Evolutionary conservation across 78 protist species (phyloP).

Genomic region (Cavenderia fasciculata): DNA sequence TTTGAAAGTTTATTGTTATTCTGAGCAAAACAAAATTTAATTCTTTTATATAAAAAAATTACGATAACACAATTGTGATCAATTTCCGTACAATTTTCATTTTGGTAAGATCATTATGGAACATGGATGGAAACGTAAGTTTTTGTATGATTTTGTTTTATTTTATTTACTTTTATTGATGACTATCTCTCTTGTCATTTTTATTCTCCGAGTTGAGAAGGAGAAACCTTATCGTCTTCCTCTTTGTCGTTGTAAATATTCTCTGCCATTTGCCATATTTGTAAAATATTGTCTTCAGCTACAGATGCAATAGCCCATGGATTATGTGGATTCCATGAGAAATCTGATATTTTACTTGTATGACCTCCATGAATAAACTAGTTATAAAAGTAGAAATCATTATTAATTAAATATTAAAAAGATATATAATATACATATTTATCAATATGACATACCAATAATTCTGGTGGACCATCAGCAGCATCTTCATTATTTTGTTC

Average conservation of each 20-base stretch:
- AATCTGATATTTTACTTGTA: constrained; percentile 92
- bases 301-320: constrained; percentile 92
- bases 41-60: too few relatives aligned
- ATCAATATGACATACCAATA: too few relatives aligned
- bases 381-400: background rate
- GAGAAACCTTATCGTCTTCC: constrained; percentile 54
- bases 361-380: constrained; percentile 99
- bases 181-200: too few relatives aligned
- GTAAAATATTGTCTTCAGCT: constrained; percentile 97
- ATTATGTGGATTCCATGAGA: constrained; percentile 93
- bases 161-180: too few relatives aligned
- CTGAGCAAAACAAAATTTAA: too few relatives aligned
- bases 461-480: constrained; percentile 97
- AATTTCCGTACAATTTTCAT: too few relatives aligned
- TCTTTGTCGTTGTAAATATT: constrained; percentile 84
- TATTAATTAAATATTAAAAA: too few relatives aligned
- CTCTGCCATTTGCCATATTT: constrained; percentile 96
- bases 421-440: background rate
- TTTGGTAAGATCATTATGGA: too few relatives aligned
- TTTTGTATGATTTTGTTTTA: too few relatives aligned
- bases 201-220: constrained; percentile 56
- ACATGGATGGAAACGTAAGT: too few relatives aligned
- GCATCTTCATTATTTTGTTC: constrained; percentile 95
- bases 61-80: too few relatives aligned
- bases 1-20: too few relatives aligned